Conservation (phyloP, 2,329 filamentous ascomycete genomes). For the Drechslera avenae region DNA sequence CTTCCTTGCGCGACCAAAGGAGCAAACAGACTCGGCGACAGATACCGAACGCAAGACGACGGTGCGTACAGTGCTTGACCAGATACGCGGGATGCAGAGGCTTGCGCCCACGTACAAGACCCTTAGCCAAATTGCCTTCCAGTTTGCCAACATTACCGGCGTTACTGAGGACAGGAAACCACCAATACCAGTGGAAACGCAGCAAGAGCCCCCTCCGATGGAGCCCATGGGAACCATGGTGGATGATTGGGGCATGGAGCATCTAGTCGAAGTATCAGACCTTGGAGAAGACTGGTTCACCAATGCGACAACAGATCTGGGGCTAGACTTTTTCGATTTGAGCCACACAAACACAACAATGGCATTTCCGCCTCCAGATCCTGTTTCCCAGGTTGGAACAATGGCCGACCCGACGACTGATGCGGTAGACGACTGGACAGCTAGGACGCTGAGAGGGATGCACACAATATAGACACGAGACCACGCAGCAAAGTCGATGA, state of each 20-base stretch:
- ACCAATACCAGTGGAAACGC: not conserved
- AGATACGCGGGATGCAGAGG: conserved; percentile 21
- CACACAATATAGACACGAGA: conserved; percentile 14
- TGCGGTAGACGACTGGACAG: conserved; percentile 30
- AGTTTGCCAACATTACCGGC: conserved; percentile 33
- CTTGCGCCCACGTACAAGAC: conserved; percentile 30
- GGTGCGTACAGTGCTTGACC: conserved; percentile 25
- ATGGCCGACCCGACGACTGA: conserved; percentile 5
- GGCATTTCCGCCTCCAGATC: too few relatives aligned
- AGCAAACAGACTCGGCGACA: conserved; percentile 21
- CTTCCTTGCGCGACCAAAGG: conserved; percentile 32
- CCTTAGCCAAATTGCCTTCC: conserved; percentile 27
- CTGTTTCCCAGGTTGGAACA: conserved; percentile 12
- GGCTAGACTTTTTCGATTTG: conserved; percentile 29
- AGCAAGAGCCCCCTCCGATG: not conserved
- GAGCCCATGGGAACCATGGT: conserved; percentile 7
- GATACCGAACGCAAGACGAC: conserved; percentile 29
- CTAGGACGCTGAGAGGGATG: conserved; percentile 23
- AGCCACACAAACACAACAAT: conserved; percentile 5
- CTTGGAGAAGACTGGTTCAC: conserved; percentile 30
- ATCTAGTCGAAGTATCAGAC: conserved; percentile 19
- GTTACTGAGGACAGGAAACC: conserved; percentile 18
- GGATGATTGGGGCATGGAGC: conserved; percentile 12
- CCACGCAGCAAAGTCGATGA: not conserved
- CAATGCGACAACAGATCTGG: conserved; percentile 25